Base-by-base conservation (phyloP, 2,329 filamentous ascomycete genomes). In the Curvularia spicifera region DNA sequence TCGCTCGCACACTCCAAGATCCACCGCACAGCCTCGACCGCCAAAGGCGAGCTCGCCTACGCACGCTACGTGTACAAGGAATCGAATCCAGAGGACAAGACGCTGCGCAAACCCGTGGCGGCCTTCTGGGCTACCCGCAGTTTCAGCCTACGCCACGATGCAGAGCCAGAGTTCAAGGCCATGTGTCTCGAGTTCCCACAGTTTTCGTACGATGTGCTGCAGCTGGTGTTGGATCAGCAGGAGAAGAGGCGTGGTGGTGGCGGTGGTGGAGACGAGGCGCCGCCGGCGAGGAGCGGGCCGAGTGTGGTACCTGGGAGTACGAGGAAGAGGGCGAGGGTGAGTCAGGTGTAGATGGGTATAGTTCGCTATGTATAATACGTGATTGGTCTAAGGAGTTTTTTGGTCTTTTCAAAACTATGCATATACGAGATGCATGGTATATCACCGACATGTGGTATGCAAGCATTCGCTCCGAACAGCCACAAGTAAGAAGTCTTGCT, bases 181-280 rank as follows among this genome's bases (percentile, higher is more conserved):
- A 86, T 97, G 78, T 97, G 93, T 79, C 80, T 97, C 75, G 91
- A 97, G 79, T 93, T 89, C 74, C 93, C 93, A 18, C 90, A 96
- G 74, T 97, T 97, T 74, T 90, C 90, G 72, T 97, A 93, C 80
- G 93, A 97, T 77, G 91, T 98, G 55, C 85, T 97, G 59, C 93
- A 87, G 65, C 63, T 91, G 64, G 80, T 83, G 57, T 77, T 83
- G 13, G 81, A 83, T 69, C 76, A 78, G 63, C 78, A 81, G 65
- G 81, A 83, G 75, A 82, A 80, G 80, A 69, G 59, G 22, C 58
- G 64, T 5, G 51, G 65, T 5, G 51, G 65, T 10, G 63, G 56
- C 31, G 69, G 70, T 9, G 61, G 53, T 31, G 28, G 28, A 10
- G 28, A 31, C 9, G 28, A 31, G 28, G 9, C 28, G 28, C 28